Evolutionary conservation across 2,329 filamentous ascomycete genomes (phyloP), one percentile per base, ranked within the genome.

Genomic region (Fusarium sacchari): DNA sequence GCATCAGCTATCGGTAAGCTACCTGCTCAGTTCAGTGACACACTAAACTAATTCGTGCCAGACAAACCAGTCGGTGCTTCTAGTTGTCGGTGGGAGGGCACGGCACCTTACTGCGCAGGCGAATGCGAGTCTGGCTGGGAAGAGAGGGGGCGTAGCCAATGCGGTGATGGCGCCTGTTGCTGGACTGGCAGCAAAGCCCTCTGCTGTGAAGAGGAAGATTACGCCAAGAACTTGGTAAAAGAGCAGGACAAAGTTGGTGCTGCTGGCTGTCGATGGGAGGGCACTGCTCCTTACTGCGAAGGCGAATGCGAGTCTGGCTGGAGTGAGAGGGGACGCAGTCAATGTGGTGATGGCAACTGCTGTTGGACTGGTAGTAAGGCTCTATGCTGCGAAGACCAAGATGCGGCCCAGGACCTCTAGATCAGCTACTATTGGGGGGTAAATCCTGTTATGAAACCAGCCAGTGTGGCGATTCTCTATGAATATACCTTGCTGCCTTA

Each of bases 401-500:
- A 22, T 18, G 11, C 4, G 2, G 2, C 0, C 15, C 24, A 7
- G 34, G 50, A 55, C 10, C 50, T 55, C 15, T 55, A 55, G n/a
- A 28, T 40, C 14, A 39, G 14, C 7, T 15, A 9, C 3, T 37
- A 5, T 15, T 3, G 13, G 2, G 13, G 20, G 14, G 17, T 6
- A 34, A 1, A 13, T 24, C 9, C 9, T 15, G 6, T 10, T 8
- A 6, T 20, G 8, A 10, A 4, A 14, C 4, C 5, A 11, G 47
- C 12, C 7, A 36, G 30, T 12, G 12, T 36, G 6, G 1, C 1
- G 6, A 26, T 15, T 14, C 6, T 7, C 5, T 22, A 4, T 5
- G 6, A 28, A 40, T 18, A 13, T 7, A 13, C 4, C 7, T n/a
- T 40, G 4, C 14, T n/a, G 0, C 4, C 6, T 9, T 7, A 4